Base-by-base conservation (phyloP, 108 stramenopile genomes). In the Skeletonema potamos region DNA sequence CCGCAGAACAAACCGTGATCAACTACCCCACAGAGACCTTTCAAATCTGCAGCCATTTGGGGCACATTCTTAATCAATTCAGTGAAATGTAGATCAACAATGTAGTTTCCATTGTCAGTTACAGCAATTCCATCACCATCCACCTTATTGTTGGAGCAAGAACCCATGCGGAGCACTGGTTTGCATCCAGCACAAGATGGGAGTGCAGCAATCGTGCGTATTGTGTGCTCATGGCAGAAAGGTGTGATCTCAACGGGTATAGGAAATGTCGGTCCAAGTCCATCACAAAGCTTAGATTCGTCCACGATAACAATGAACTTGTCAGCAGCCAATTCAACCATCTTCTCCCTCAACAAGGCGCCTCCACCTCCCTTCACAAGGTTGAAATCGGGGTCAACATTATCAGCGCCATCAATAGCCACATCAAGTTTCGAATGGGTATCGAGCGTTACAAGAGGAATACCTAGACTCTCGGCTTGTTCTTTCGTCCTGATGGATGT, bases 61-160 rank as follows among this genome's bases (percentile, higher is more conserved):
- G 82, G 74, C 15, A 92, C 87, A 76, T 98, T 94, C 82, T 86
- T 85, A 80, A 99, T 97, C 22, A 94, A 83, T 54, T 92, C 86
- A n/a, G 82, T 92, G 71, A 99, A 99, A 81, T 98, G 93, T 30
- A 97, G 86, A 79, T 99, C 99, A 2, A 99, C 93, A 77, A 99
- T 96, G 87, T 99, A 98, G 84, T 98, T 98, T 70, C 96, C 96
- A 72, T 97, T 98, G 86, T 97, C 97, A 26, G 99, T 98, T n/a
- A 99, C 87, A 29, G 96, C 97, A 64, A 96, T 96, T 82, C 98
- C 92, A 81, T 96, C 96, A 24, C 93, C 97, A 68, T 98, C 99
- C 54, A 61, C 54, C 63, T 87, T 58, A 79, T 97, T 97, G 76
- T 78, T 87, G 13, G 87, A 77, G 24, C 82, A 79, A 18, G 82